Base-by-base conservation (phyloP, 2,329 filamentous ascomycete species). In the Didymella arachidicola region DNA sequence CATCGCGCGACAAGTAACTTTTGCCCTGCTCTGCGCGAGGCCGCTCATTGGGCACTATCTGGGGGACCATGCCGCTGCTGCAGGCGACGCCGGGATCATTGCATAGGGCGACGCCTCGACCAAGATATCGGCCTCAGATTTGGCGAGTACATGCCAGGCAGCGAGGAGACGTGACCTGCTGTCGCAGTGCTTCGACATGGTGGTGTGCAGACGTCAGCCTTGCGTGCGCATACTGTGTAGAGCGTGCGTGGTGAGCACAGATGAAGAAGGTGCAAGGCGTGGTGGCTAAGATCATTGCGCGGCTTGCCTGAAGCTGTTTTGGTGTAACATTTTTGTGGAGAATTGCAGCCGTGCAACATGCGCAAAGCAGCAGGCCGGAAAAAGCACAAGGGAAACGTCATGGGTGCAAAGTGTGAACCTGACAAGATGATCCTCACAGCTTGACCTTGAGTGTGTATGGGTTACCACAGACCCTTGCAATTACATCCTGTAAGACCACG, bases 381-480 rank as follows among this genome's bases (percentile, higher is more conserved):
- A 43, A 82, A 81, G 32, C 81, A 86, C 55, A 85, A 87, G 59
- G 1, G 77, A 87, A 29, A 72, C 88, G 38, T 76, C 78, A 5
- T 75, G 79, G 1, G 71, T 84, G 47, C 10, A 25, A 4, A 41
- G 14, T 16, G 38, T 18, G 38, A 41, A 18, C 11, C 19, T 25
- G 22, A 10, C 47, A 29, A 30, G 12, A 30, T 3, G 27, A 25
- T 12, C 11, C 19, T n/a, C 14, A 27, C 18, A 10, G 38, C 16
- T 22, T 22, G 25, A 30, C 12, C 30, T 14, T 16, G 16, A 36
- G 19, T 50, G 47, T 16, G 36, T 16, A 41, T 39, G 3, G 12
- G 1, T 10, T 7, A 29, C 25, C 12, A 48, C 25, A 12, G 22
- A 19, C 22, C 38, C 16, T 12, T 39, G n/a, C 25, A 29, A 8